A percentile compares a stretch with the other conserved stretches of the same genome.
phyloP scores from a whole-genome alignment of 768 basidiomycete genomes.

The Mycena belliarum region DNA sequence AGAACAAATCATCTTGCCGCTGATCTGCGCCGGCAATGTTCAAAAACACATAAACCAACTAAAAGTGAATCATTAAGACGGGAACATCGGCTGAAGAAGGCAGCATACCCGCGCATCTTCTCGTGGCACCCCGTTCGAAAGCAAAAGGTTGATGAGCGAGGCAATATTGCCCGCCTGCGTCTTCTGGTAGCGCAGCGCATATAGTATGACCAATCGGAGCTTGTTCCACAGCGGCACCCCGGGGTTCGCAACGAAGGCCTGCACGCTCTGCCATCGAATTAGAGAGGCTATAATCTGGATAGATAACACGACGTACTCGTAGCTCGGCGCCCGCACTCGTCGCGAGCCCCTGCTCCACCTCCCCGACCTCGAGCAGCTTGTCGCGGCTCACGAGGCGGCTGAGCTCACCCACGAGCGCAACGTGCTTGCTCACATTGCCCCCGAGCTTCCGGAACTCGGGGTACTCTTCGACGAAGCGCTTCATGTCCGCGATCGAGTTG shows the following conservation, averaged over 20 bases:
- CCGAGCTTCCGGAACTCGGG: slow-evolving; percentile 96
- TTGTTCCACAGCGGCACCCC: slow-evolving; percentile 78
- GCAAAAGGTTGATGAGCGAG: slow-evolving; percentile 69
- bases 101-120: slow-evolving; percentile 71
- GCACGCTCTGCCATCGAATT: slow-evolving; percentile 62
- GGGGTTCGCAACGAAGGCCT: slow-evolving; percentile 70
- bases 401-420: slow-evolving; percentile 93
- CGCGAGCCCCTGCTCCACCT: slow-evolving; percentile 95
- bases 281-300: neutral
- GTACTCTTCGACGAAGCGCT: slow-evolving; percentile 95
- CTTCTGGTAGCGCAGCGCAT: slow-evolving; percentile 94
- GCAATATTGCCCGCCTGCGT: slow-evolving; percentile 80
- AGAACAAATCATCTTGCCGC: slow-evolving; percentile 95
- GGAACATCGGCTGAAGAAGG: slow-evolving; percentile 9
- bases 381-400: slow-evolving; percentile 86
- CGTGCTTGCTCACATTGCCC: slow-evolving; percentile 98
- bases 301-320: slow-evolving; percentile 50
- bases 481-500: slow-evolving; percentile 96
- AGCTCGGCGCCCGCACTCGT: slow-evolving; percentile 90
- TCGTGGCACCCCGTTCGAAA: slow-evolving; percentile 72
- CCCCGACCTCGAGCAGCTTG: slow-evolving; percentile 85
- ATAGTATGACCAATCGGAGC: slow-evolving; percentile 87
- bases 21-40: slow-evolving; percentile 95
- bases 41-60: slow-evolving; percentile 92
- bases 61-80: slow-evolving; percentile 19